These are phyloP conservation scores for Pinus tabuliformis DNA, from an alignment of 75 land plant species.

Conservation along the genomic window DNA sequence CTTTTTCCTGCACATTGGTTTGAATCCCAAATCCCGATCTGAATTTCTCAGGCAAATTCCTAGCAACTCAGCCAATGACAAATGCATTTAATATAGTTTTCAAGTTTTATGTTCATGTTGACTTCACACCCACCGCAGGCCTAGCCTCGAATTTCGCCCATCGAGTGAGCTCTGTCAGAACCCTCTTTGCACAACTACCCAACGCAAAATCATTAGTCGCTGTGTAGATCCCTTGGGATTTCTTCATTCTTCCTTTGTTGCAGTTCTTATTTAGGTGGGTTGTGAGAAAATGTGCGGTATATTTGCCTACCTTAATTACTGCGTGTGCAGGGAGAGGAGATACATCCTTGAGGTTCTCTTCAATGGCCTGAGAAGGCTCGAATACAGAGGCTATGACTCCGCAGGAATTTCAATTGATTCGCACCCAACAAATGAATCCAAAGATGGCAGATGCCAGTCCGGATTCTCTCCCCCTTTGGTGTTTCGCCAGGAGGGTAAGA, in stretches of 20 bases:
- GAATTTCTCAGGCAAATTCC: too few relatives aligned
- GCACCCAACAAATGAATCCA: conserved; percentile 1
- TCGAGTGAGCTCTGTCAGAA: too few relatives aligned
- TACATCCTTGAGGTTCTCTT: conserved; percentile 83
- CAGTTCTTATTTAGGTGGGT: not conserved
- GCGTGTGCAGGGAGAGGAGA: conserved; percentile 67
- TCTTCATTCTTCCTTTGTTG: not conserved
- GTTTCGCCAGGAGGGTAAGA: conserved; percentile 94
- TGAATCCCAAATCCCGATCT: too few relatives aligned
- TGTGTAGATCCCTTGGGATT: not conserved
- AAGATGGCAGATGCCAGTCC: not conserved
- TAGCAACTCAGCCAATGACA: too few relatives aligned
- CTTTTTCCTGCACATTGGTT: too few relatives aligned
- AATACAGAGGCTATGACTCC: conserved; percentile 97
- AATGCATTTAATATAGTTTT: too few relatives aligned
- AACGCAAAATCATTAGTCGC: not conserved
- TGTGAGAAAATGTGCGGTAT: conserved; percentile 83
- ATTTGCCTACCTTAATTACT: conserved; percentile 87
- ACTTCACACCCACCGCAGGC: too few relatives aligned
- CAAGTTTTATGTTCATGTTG: too few relatives aligned
- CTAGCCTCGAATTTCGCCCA: too few relatives aligned
- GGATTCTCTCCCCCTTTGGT: conserved; percentile 58
- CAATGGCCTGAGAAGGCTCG: conserved; percentile 89
- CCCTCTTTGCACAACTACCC: not conserved
- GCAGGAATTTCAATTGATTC: conserved; percentile 89